A percentile compares a stretch with the other conserved stretches of the same genome.
Evolutionary conservation across 805 yeast genomes (phyloP).

Genomic region (Saccharomycopsis sp.): DNA sequence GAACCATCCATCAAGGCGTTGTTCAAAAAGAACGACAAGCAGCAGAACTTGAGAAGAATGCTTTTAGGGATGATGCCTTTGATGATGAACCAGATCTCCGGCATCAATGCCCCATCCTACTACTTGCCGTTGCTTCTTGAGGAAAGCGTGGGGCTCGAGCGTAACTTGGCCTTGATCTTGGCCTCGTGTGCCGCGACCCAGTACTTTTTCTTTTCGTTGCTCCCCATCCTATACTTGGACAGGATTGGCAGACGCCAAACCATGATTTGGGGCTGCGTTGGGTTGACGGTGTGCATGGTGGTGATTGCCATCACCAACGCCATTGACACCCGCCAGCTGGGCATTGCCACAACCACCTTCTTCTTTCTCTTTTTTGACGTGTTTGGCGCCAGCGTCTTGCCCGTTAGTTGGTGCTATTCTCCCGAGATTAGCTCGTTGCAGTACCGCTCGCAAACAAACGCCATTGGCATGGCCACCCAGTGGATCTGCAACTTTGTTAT

Average conservation of each 20-base stretch:
- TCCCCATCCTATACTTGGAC: conserved; percentile 51
- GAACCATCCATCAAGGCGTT: conserved; percentile 4
- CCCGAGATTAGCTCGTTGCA: conserved; percentile 53
- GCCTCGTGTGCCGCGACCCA: conserved; percentile 57
- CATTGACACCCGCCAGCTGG: conserved; percentile 36
- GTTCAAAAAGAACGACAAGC: conserved; percentile 2
- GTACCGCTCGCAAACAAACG: conserved; percentile 32
- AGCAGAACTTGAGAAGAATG: conserved; percentile 53
- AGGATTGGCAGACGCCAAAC: conserved; percentile 59
- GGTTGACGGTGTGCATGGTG: conserved; percentile 39
- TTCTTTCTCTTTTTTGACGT: conserved; percentile 47
- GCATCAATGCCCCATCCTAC: conserved; percentile 60
- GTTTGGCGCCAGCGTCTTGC: conserved; percentile 29
- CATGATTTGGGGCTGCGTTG: conserved; percentile 39
- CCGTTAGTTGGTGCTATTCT: conserved; percentile 51
- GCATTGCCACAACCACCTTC: conserved; percentile 50
- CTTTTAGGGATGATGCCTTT: conserved; percentile 54
- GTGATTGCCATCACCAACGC: conserved; percentile 30
- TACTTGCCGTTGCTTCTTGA: conserved; percentile 49
- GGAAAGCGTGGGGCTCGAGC: conserved; percentile 38
- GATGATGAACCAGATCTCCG: conserved; percentile 61
- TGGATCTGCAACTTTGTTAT: conserved; percentile 57
- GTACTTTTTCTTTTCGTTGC: conserved; percentile 43
- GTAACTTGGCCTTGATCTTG: conserved; percentile 47
- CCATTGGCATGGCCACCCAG: conserved; percentile 44